A percentile compares a stretch with the other conserved stretches of the same genome.
Evolutionary conservation across 306 rosid species (phyloP).

Genomic region (Benincasa hispida): DNA sequence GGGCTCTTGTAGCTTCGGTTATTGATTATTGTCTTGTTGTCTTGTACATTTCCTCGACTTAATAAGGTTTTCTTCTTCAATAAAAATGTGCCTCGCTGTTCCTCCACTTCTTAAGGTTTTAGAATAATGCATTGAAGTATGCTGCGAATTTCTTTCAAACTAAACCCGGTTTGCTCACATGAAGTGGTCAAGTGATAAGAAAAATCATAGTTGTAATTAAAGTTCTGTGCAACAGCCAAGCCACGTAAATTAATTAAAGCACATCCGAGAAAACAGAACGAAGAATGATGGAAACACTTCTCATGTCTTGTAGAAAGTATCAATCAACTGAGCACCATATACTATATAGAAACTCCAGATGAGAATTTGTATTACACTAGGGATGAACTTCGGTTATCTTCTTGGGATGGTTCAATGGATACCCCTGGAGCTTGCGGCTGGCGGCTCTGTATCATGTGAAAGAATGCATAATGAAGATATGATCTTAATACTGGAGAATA

Average conservation of each 20-base stretch:
- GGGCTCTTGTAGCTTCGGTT: background rate
- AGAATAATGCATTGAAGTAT: background rate
- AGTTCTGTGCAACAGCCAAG: background rate
- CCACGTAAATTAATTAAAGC: background rate
- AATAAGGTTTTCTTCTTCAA: background rate
- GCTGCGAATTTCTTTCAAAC: background rate
- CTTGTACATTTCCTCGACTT: background rate
- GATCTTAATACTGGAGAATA: background rate
- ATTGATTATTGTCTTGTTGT: background rate
- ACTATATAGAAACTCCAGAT: background rate
- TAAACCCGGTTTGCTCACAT: background rate
- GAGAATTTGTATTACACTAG: background rate
- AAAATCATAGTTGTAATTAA: background rate
- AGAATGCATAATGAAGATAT: conserved; percentile 13
- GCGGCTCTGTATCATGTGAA: conserved; percentile 38
- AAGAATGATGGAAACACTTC: background rate
- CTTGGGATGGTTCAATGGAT: conserved; percentile 13
- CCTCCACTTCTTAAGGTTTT: background rate
- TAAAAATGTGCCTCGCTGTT: background rate
- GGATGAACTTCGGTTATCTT: conserved; percentile 2
- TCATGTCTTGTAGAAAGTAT: background rate
- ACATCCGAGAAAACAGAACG: background rate
- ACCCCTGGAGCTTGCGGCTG: conserved; percentile 21
- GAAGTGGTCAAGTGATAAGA: background rate
- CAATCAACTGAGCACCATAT: background rate